Evolutionary conservation across 1,284 basidiomycete species (phyloP), one percentile per base, ranked within the genome.

Genomic region (Veloboletus limbatus): DNA sequence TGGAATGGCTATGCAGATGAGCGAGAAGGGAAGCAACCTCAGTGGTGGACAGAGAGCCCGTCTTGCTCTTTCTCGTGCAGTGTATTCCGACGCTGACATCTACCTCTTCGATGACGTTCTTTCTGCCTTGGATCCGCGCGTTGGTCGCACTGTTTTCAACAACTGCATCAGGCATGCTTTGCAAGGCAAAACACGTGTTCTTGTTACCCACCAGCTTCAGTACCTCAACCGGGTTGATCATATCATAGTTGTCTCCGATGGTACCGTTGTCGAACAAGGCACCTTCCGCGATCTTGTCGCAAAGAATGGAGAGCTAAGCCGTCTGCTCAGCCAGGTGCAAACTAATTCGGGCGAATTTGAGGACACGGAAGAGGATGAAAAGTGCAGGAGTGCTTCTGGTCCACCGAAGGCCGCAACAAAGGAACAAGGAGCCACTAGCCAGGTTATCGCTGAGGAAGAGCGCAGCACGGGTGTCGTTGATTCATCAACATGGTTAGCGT

Each of bases 191-290:
- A 85, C 82, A 0, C 70, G 84, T 8, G 55, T 85, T 22, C 68
- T 85, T 3, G 78, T 85, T 27, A 83, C 81, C 4, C 81, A 83
- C 62, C 81, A 82, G 53, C 70, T 82, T 30, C 71, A 74, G 18
- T 72, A 83, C 57, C 73, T 74, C 26, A 71, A 69, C 36, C 73
- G 78, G 5, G 67, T 81, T 17, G 76, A 79, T 11, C 72, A 77
- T 41, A 79, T 73, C 58, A 73, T 82, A n/a, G 69, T 83, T 18
- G 69, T 73, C 9, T 60, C 82, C 21, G 51, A 62, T 36, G 75
- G 76, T 6, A 62, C 60, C 4, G 61, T 77, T 32, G 50, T 62
- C 9, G 70, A 69, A 46, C 74, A 75, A 59, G 76, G 74, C 10
- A 57, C 66, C 11, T 61, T 75, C 16, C 60, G 65, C 0, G 67